A percentile compares a stretch with the other conserved stretches of the same genome.
These are phyloP conservation scores for Trichoderma gracile DNA, from an alignment of 2,329 filamentous ascomycete genomes.

Conservation along the genomic window DNA sequence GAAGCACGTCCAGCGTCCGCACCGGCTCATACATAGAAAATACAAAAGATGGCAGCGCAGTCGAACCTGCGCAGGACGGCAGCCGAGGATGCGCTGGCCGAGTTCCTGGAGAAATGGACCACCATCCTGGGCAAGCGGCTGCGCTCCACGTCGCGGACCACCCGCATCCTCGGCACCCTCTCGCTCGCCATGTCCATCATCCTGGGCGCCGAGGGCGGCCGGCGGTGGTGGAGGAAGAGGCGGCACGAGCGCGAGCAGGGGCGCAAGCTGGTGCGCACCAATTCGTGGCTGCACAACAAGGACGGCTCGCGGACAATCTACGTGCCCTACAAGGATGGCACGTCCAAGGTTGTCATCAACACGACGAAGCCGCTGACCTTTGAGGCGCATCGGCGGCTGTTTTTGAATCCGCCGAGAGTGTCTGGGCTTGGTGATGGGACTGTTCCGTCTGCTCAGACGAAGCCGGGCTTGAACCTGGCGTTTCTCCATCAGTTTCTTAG, in stretches of 20 bases:
- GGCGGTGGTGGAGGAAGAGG: constrained; percentile 71
- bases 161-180: constrained; percentile 74
- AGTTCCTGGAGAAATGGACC: constrained; percentile 62
- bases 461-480: constrained; percentile 90
- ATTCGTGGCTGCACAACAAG: constrained; percentile 90
- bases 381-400: constrained; percentile 90
- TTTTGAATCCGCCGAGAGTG: constrained; percentile 85
- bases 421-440: constrained; percentile 72
- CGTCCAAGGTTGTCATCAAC: constrained; percentile 87
- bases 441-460: constrained; percentile 85
- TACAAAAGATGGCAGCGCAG: constrained; percentile 83
- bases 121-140: constrained; percentile 55
- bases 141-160: constrained; percentile 65
- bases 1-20: constrained; percentile 10
- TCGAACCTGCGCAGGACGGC: constrained; percentile 73
- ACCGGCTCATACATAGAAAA: constrained; percentile 40
- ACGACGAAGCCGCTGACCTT: constrained; percentile 92
- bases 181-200: constrained; percentile 77
- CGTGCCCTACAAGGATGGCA: constrained; percentile 85
- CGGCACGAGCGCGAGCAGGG: constrained; percentile 81
- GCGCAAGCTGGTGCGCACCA: constrained; percentile 77
- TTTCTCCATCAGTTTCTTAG: constrained; percentile 97
- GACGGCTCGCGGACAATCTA: constrained; percentile 94
- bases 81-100: constrained; percentile 66
- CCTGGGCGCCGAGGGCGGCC: constrained; percentile 74